Evolutionary conservation across 73 alveolate species (phyloP).

Genomic region (Effrenium voratum): DNA sequence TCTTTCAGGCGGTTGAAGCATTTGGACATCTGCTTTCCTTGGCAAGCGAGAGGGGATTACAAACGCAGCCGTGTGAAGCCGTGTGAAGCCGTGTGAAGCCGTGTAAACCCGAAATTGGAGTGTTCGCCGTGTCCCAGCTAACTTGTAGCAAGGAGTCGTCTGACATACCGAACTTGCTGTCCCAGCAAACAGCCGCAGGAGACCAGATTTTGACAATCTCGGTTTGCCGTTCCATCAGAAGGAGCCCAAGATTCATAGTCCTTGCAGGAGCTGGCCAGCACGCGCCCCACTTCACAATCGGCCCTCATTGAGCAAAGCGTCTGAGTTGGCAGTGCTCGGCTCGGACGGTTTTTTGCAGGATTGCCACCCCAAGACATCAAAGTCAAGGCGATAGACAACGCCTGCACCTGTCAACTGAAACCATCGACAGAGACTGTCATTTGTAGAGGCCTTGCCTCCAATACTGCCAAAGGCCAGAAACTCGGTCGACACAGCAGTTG

Average conservation of each 20-base stretch:
- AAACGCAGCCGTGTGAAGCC: not conserved
- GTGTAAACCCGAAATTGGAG: not conserved
- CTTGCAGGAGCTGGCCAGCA: not conserved
- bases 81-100: not conserved
- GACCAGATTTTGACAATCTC: not conserved
- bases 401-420: constrained; percentile 62
- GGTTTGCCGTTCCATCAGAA: constrained; percentile 94
- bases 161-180: constrained; percentile 5
- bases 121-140: not conserved
- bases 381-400: constrained; percentile 96
- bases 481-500: constrained; percentile 96
- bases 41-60: no score
- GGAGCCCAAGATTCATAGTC: constrained; percentile 98
- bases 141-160: not conserved
- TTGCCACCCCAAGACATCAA: constrained; percentile 96
- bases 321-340: constrained; percentile 96
- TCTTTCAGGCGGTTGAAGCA: constrained; percentile 67
- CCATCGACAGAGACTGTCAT: not conserved
- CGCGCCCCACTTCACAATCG: not conserved
- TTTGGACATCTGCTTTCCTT: constrained; percentile 16
- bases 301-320: not conserved
- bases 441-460: constrained; percentile 1
- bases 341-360: constrained; percentile 96
- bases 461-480: constrained; percentile 97
- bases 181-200: constrained; percentile 7